Evolutionary conservation across 345 rosid genomes (phyloP), one percentile per base, ranked within the genome.

Genomic region (Pugionium dolabratum): DNA sequence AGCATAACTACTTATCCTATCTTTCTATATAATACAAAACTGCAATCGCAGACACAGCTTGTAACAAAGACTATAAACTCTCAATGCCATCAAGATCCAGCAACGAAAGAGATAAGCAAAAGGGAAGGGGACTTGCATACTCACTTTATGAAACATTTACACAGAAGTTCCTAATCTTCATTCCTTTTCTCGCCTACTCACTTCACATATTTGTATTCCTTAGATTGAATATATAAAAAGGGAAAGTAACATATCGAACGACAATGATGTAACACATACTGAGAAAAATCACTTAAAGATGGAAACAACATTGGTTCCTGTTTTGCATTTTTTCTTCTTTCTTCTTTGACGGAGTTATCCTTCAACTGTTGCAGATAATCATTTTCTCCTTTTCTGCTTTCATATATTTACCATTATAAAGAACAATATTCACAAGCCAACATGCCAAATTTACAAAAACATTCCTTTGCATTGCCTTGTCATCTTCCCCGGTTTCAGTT

Each of bases 101-200:
- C 56, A 34, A 76, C 54, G 10, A 70, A 40, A 69, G 63, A 50
- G 50, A 8, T 72, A 59, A 57, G 71, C 70, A 27, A 27, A 75
- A 69, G 77, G 81, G 68, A 72, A 56, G 79, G 79, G 82, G 85
- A 88, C 97, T 85, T 86, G 88, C 84, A 77, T 75, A 84, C 61
- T 35, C 6, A 7, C 6, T 29, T 70, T 70, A 5, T 27, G 3
- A 30, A 2, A 34, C 0, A 44, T 35, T 43, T 46, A 70, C 49
- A 53, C 6, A 36, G 1, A 1, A 44, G 67, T 1, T 41, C 49
- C 41, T 8, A 11, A 28, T 41, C n/a, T 27, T 59, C 0, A 27
- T 18, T 18, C 18, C 18, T 4, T 4, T 4, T 26, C 1, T 7
- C 11, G 10, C 30, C 49, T 1, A 9, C 35, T 50, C 58, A 18